These are phyloP conservation scores for Lentinula sp. DNA, from an alignment of 768 basidiomycete species.

Conservation along the genomic window DNA sequence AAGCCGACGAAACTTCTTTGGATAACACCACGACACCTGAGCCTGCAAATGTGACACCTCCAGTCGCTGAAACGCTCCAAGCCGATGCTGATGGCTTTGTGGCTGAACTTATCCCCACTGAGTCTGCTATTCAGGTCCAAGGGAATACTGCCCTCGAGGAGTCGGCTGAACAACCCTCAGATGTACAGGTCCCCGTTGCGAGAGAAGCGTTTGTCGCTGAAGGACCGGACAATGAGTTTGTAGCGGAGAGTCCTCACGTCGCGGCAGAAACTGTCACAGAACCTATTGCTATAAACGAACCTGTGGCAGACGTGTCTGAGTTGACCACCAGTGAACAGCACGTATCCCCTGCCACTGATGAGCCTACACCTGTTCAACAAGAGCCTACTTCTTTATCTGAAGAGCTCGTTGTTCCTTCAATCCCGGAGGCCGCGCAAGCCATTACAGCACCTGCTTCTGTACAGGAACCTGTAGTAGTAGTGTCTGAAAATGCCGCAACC, in stretches of 20 bases:
- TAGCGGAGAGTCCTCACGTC: not conserved
- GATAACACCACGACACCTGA: not conserved
- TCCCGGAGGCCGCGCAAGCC: not conserved
- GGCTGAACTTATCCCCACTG: not conserved
- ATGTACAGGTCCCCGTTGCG: not conserved
- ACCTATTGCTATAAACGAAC: not conserved
- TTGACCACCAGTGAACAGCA: not conserved
- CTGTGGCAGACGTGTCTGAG: not conserved
- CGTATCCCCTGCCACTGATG: not conserved
- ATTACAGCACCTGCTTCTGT: not conserved
- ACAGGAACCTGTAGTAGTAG: too few species aligned
- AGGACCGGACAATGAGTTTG: not conserved
- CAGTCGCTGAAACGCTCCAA: not conserved
- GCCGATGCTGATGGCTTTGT: not conserved
- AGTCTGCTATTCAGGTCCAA: not conserved
- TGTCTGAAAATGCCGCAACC: not conserved
- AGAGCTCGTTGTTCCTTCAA: not conserved
- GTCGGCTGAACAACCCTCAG: not conserved
- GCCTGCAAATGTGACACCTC: not conserved
- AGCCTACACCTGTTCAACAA: not conserved
- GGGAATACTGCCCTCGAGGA: not conserved
- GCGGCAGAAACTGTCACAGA: not conserved
- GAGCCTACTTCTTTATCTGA: not conserved
- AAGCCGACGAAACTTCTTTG: not conserved
- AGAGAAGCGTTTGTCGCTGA: not conserved